phyloP scores from a whole-genome alignment of 768 basidiomycete genomes.

The Amanita pseudoporphyria region DNA sequence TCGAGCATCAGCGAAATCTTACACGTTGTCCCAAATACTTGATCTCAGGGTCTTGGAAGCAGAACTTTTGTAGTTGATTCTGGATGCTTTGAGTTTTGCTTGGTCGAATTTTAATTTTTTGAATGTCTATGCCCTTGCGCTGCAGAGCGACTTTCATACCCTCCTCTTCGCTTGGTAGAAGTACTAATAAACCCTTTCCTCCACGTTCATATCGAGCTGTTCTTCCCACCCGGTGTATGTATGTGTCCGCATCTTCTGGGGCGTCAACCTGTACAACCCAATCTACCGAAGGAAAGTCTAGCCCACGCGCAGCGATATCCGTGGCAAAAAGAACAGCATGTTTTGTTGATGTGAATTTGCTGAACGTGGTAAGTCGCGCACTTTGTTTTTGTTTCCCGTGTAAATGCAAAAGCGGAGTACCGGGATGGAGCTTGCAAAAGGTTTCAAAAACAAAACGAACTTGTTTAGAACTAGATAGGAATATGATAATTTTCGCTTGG shows the following conservation, averaged over 20 bases:
- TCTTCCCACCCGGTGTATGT: slow-evolving; percentile 93
- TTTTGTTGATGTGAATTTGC: slow-evolving; percentile 71
- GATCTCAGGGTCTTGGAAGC: slow-evolving; percentile 93
- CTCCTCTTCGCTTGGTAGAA: slow-evolving; percentile 87
- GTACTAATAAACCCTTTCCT: slow-evolving; percentile 75
- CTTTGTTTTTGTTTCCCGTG: slow-evolving; percentile 97
- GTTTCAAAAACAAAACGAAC: slow-evolving; percentile 95
- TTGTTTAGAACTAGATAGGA: slow-evolving; percentile 93
- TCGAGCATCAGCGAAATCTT: slow-evolving; percentile 19
- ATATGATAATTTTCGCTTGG: slow-evolving; percentile 85
- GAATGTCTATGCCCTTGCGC: slow-evolving; percentile 60
- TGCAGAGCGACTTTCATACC: slow-evolving; percentile 72
- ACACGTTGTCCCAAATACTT: slow-evolving; percentile 95
- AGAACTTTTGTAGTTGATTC: slow-evolving; percentile 84
- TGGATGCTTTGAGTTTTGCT: slow-evolving; percentile 82
- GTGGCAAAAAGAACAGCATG: slow-evolving; percentile 90
- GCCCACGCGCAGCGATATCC: slow-evolving; percentile 90
- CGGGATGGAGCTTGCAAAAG: slow-evolving; percentile 93
- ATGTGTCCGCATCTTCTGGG: slow-evolving; percentile 95
- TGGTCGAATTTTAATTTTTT: slow-evolving; percentile 79
- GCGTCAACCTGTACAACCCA: slow-evolving; percentile 97
- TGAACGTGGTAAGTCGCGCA: slow-evolving; percentile 76
- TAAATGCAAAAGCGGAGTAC: slow-evolving; percentile 83
- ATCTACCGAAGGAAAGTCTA: slow-evolving; percentile 94
- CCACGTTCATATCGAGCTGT: slow-evolving; percentile 91